Conservation (phyloP, 768 basidiomycete genomes). For the Psilocybe subaeruginosa region DNA sequence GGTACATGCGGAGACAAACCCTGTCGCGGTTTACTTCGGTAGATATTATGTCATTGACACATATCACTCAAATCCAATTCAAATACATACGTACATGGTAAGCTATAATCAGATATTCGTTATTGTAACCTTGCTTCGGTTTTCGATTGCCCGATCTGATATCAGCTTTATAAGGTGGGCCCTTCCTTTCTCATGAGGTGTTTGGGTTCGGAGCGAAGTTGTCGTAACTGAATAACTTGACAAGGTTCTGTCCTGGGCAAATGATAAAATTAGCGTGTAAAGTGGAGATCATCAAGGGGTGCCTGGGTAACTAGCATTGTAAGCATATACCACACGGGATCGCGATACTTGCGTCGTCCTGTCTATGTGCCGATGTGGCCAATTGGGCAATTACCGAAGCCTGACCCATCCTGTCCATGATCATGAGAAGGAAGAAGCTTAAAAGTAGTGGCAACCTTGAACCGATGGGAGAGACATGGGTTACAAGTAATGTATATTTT, state of each 20-base stretch:
- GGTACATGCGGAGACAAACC: conserved; percentile 1
- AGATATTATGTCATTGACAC: not conserved
- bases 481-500: not conserved
- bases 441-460: not conserved
- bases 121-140: not conserved
- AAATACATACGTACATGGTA: not conserved
- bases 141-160: conserved; percentile 1
- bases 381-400: not conserved
- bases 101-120: not conserved
- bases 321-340: not conserved
- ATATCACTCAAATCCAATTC: not conserved
- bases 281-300: conserved; percentile 1
- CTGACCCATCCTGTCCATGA: not conserved
- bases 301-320: not conserved
- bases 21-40: conserved; percentile 1
- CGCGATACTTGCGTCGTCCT: not conserved
- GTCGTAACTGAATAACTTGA: conserved; percentile 3
- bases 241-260: conserved; percentile 2
- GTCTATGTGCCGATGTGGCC: not conserved
- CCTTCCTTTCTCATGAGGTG: conserved; percentile 3
- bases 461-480: not conserved
- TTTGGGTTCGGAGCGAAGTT: not conserved
- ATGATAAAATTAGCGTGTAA: not conserved
- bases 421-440: not conserved
- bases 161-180: not conserved